Percentiles rank a stretch among this genome's conserved stretches.
Evolutionary conservation across 805 yeast species (phyloP).

Genomic region (Saccharomyces kudriavzevii): DNA sequence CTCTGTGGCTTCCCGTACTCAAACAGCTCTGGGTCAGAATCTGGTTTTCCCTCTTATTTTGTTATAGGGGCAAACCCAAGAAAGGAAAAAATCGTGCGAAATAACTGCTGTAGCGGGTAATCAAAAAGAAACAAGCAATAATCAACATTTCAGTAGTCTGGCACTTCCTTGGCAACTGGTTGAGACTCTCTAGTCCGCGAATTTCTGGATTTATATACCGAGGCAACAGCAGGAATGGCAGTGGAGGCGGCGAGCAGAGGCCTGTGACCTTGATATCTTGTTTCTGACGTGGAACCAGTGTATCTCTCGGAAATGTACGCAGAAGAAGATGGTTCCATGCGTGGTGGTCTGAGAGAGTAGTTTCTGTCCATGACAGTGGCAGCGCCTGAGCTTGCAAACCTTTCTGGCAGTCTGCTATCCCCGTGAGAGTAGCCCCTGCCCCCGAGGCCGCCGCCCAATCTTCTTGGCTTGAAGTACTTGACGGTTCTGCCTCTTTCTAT

Average conservation of each 20-base stretch:
- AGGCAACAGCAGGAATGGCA: not conserved
- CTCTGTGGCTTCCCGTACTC: not conserved
- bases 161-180: not conserved
- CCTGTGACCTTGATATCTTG: not conserved
- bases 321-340: not conserved
- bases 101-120: not conserved
- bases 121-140: not conserved
- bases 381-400: not conserved
- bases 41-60: not conserved
- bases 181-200: not conserved
- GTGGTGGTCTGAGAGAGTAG: not conserved
- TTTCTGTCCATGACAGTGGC: not conserved
- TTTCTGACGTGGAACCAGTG: not conserved
- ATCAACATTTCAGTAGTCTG: not conserved
- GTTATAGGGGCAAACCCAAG: not conserved
- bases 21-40: not conserved
- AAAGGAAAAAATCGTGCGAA: not conserved
- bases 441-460: constrained; percentile 91
- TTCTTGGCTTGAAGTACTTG: constrained; percentile 60
- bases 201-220: not conserved
- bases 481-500: constrained; percentile 61
- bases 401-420: not conserved
- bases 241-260: not conserved
- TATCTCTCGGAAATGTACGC: not conserved
- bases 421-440: constrained; percentile 50